Base-by-base conservation (phyloP, 2,329 filamentous ascomycete genomes). In the Raffaelea arxii region DNA sequence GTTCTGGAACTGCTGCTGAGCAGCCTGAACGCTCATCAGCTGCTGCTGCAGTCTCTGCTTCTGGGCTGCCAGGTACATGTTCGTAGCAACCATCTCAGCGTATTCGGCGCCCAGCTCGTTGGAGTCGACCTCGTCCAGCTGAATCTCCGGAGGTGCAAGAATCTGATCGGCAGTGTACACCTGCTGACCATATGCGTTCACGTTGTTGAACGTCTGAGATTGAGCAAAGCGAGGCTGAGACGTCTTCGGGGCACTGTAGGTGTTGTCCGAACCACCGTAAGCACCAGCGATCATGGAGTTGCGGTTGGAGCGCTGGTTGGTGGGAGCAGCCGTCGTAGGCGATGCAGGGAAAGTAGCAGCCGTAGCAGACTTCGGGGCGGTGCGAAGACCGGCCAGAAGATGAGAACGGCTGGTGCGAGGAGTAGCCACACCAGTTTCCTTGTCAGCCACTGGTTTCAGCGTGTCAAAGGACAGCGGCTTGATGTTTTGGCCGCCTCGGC, bases 11-110 rank as follows among this genome's bases (percentile, higher is more conserved):
- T 90, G 85, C 65, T 89, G 85, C 50, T 87, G 84, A 32, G 86
- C 85, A 44, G 82, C 81, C 58, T 91, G 92, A 22, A 96, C 80
- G 54, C 72, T 86, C 55, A 88, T 78, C 54, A 97, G 76, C 68
- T 97, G 89, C 68, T 96, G 90, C 67, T 97, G 90, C 44, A 97
- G 79, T 53, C 86, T 84, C 68, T 95, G 89, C 67, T 97, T 91
- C 67, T 95, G 90, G 61, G 95, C 88, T 36, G 89, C 88, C 43
- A 98, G 76, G 60, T 94, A 94, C 62, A 92, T 70, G 64, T 96
- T 95, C 58, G 89, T 94, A 48, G 88, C 85, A 59, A 96, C 78
- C 53, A 97, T 74, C 65, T 95, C 88, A 45, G 89, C 86, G 55
- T 95, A 92, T 51, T 79, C 83, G 44, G 90, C 88, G 58, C 97